Evolutionary conservation across 2,329 filamentous ascomycete species (phyloP), one percentile per base, ranked within the genome.

Genomic region (Metarhizium brunneum): DNA sequence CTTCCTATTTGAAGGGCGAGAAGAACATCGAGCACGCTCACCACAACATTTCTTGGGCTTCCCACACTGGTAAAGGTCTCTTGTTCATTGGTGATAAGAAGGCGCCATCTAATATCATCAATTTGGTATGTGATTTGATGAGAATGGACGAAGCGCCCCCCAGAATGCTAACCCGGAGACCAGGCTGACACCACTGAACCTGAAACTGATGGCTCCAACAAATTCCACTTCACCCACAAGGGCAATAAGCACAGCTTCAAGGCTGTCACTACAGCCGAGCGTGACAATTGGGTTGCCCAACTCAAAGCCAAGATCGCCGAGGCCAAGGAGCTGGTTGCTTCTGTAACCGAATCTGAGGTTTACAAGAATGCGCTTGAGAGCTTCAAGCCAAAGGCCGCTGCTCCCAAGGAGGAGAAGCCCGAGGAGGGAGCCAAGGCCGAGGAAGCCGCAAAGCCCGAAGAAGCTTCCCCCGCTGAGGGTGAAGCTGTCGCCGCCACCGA

Each of bases 241-340:
- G 88, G 87, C 64, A 87, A 95, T 76, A 95, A 96, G 84, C 91
- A 96, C 82, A 82, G 82, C 58, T 96, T 99, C 81, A 92, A 96
- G 83, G 90, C 92, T 56, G 67, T 77, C 65, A 86, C 69, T 66
- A 66, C 82, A 51, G 77, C 83, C 57, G 91, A 96, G 76, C 91
- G 92, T 69, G 90, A 96, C 73, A 90, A 88, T 81, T 97, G 94
- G 94, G 83, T 95, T 66, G 76, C 84, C 60, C 87, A 92, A 67
- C 72, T 96, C 64, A 91, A 94, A 82, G 76, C 82, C 66, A 90
- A 92, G 79, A 82, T 88, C 54, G 81, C 85, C 53, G 90, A 95
- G 76, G 92, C 90, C 66, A 95, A 94, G 81, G 86, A 87, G 65
- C 77, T 88, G 57, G 86, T 85, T 67, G 79, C 88, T 61, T 80